phyloP scores from a whole-genome alignment of 345 rosid species.

The Eucalyptus shirleyi region DNA sequence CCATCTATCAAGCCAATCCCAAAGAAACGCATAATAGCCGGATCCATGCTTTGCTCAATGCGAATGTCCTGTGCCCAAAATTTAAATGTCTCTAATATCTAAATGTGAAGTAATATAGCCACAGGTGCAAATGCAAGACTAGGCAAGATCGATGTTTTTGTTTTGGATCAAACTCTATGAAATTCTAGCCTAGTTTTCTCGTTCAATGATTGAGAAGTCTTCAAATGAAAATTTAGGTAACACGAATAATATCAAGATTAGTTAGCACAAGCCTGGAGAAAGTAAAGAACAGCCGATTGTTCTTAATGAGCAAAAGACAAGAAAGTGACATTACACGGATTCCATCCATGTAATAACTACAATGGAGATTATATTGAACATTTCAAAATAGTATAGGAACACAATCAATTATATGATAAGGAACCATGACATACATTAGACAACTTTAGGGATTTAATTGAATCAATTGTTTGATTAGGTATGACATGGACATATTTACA shows the following conservation, averaged over 20 bases:
- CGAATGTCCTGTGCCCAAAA: neutral
- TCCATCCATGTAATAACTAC: too few species aligned
- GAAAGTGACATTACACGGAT: too few species aligned
- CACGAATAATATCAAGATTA: neutral
- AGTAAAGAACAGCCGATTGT: too few species aligned
- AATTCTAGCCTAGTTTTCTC: neutral
- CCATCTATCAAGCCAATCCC: neutral
- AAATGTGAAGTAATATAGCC: neutral
- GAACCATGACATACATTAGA: too few species aligned
- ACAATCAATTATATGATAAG: too few species aligned
- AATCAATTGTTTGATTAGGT: too few species aligned
- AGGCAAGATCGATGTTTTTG: neutral
- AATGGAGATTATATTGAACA: too few species aligned
- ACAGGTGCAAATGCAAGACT: neutral
- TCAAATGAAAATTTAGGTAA: neutral
- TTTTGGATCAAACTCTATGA: neutral
- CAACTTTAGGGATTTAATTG: too few species aligned
- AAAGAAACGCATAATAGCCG: neutral
- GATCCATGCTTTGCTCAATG: neutral
- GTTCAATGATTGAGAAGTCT: neutral
- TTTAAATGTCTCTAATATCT: neutral
- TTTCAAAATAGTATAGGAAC: too few species aligned
- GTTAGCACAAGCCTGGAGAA: neutral
- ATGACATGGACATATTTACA: too few species aligned
- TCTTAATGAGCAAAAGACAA: too few species aligned